These are phyloP conservation scores for Limtongozyma cylindracea DNA, from an alignment of 805 yeast species.

Conservation along the genomic window DNA sequence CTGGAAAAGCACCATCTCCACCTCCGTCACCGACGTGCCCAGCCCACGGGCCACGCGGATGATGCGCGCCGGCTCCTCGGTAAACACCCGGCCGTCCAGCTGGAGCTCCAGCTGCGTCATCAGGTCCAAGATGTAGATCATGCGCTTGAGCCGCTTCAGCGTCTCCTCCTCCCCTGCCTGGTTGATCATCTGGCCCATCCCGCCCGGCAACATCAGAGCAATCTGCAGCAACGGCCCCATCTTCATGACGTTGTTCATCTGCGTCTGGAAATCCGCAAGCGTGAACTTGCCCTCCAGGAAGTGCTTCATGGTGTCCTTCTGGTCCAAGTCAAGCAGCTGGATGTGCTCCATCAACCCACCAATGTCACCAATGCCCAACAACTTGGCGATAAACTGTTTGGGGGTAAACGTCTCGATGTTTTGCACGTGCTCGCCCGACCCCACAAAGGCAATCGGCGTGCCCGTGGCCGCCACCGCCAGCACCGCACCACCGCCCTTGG, in stretches of 20 bases:
- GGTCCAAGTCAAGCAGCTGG: constrained; percentile 51
- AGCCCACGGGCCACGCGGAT: constrained; percentile 86
- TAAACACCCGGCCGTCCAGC: constrained; percentile 64
- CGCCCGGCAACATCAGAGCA: constrained; percentile 76
- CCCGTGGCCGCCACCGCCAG: constrained; percentile 95
- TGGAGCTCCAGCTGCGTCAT: constrained; percentile 87
- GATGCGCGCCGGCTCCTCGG: constrained; percentile 62
- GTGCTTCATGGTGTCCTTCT: constrained; percentile 76
- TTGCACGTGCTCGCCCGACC: constrained; percentile 94
- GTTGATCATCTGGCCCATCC: constrained; percentile 60
- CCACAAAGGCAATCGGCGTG: constrained; percentile 87
- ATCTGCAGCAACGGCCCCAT: constrained; percentile 93
- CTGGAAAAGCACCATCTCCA: constrained; percentile 77
- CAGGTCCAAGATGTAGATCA: constrained; percentile 85
- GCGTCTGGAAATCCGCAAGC: constrained; percentile 73
- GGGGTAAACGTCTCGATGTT: constrained; percentile 88
- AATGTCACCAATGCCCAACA: constrained; percentile 87
- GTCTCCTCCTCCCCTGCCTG: constrained; percentile 88
- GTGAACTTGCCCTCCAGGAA: constrained; percentile 91
- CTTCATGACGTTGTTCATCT: constrained; percentile 83
- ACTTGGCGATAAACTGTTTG: constrained; percentile 66
- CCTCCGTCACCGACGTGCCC: constrained; percentile 80
- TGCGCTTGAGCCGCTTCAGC: constrained; percentile 53
- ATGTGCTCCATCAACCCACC: constrained; percentile 90
- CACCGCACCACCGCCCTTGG: constrained; percentile 98